Evolutionary conservation across 2,329 filamentous ascomycete genomes (phyloP).

Genomic region (Arthrinium phaeospermum): DNA sequence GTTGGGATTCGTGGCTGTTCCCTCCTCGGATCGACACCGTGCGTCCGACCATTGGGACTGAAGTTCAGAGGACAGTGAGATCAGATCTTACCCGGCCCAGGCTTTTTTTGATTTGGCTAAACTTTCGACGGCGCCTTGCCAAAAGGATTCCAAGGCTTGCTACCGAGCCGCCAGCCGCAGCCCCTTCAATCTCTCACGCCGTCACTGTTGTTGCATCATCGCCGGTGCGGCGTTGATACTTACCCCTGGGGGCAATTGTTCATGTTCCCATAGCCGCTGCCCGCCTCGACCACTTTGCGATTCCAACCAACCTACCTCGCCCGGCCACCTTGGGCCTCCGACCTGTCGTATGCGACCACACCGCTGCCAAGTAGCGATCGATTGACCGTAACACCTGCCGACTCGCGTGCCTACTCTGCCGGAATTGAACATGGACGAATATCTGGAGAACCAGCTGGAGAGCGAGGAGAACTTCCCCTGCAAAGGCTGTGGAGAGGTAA

Average conservation of each 20-base stretch:
- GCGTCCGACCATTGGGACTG: slow-evolving; percentile 15
- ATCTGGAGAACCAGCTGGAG: slow-evolving; percentile 71
- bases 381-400: slow-evolving; percentile 7
- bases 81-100: slow-evolving; percentile 15
- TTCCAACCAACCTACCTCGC: slow-evolving; percentile 5
- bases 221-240: slow-evolving; percentile 10
- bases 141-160: slow-evolving; percentile 15
- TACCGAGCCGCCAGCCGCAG: slow-evolving; percentile 15
- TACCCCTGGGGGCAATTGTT: slow-evolving; percentile 19
- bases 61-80: slow-evolving; percentile 15
- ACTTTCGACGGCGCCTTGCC: slow-evolving; percentile 17
- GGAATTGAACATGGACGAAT: slow-evolving; percentile 59
- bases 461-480: slow-evolving; percentile 86
- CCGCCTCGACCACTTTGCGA: neutral
- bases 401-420: neutral
- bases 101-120: slow-evolving; percentile 16
- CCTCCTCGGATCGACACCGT: slow-evolving; percentile 12
- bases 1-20: slow-evolving; percentile 16
- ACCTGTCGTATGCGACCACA: slow-evolving; percentile 13
- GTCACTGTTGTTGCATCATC: slow-evolving; percentile 17
- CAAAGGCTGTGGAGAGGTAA: slow-evolving; percentile 91
- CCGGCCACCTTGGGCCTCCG: slow-evolving; percentile 2
- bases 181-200: neutral
- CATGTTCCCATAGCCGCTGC: slow-evolving; percentile 4
- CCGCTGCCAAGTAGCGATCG: slow-evolving; percentile 10